Evolutionary conservation across 495 filamentous ascomycete species (phyloP).

Genomic region (Talaromyces liani): DNA sequence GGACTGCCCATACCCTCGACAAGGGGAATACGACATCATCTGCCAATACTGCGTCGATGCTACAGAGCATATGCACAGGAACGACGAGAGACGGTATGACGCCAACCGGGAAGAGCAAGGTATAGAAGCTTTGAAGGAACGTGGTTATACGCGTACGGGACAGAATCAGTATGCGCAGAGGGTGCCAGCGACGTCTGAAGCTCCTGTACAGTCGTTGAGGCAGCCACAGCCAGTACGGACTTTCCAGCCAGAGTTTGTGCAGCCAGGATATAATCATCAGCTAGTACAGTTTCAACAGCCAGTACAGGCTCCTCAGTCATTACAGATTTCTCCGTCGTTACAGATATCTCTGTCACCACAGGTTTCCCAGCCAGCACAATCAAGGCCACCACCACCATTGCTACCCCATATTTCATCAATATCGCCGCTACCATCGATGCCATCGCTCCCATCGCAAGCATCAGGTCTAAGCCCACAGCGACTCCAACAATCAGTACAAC

Average conservation of each 20-base stretch:
- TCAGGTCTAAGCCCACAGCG: neutral
- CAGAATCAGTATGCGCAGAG: neutral
- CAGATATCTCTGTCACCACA: too few species aligned
- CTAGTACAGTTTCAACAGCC: too few species aligned
- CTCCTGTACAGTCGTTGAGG: neutral
- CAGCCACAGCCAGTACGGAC: too few species aligned
- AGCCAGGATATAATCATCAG: too few species aligned
- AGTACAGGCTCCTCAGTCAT: too few species aligned
- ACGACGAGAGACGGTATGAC: neutral
- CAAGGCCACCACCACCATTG: neutral
- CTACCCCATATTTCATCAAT: neutral
- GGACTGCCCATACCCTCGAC: slow-evolving; percentile 22
- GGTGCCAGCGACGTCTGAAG: neutral
- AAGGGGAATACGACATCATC: slow-evolving; percentile 31
- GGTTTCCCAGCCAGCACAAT: neutral
- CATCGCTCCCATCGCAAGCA: neutral
- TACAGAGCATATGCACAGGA: slow-evolving; percentile 20
- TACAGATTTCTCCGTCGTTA: too few species aligned
- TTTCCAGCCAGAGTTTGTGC: too few species aligned
- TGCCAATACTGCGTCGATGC: slow-evolving; percentile 26
- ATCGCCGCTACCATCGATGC: neutral
- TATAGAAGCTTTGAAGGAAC: neutral
- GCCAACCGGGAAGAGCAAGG: neutral
- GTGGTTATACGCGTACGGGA: neutral
- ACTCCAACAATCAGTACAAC: neutral